These are phyloP conservation scores for Fonsecaea nubica DNA, from an alignment of 2,329 filamentous ascomycete genomes.

Conservation along the genomic window DNA sequence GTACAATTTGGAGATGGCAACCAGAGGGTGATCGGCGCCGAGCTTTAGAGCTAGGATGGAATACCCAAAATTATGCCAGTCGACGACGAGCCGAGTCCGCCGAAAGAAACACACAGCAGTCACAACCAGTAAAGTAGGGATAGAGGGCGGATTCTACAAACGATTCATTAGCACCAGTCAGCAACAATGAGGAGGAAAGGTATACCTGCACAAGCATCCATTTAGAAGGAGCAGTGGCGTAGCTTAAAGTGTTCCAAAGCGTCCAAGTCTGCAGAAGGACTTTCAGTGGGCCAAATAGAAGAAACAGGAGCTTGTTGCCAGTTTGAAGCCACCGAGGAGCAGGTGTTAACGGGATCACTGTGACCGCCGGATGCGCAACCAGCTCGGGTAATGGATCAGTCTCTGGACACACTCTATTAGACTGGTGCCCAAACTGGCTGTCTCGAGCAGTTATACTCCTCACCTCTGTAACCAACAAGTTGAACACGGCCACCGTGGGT, in stretches of 20 bases:
- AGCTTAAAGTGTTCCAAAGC: constrained; percentile 74
- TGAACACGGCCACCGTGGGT: constrained; percentile 80
- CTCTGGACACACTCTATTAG: constrained; percentile 58
- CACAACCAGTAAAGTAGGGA: constrained; percentile 83
- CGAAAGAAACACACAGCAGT: constrained; percentile 75
- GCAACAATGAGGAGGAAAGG: constrained; percentile 2
- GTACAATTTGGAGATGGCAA: constrained; percentile 76
- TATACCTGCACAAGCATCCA: constrained; percentile 84
- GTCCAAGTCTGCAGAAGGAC: constrained; percentile 80
- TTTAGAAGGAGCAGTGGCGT: constrained; percentile 72
- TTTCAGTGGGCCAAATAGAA: constrained; percentile 80
- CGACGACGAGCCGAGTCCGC: constrained; percentile 82
- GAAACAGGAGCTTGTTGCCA: constrained; percentile 74
- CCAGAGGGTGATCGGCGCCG: constrained; percentile 72
- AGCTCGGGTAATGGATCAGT: constrained; percentile 82
- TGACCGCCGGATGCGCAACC: constrained; percentile 69
- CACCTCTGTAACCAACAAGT: constrained; percentile 86
- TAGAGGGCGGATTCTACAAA: constrained; percentile 85
- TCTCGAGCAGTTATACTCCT: constrained; percentile 24
- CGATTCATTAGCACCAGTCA: constrained; percentile 30
- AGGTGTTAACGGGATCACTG: constrained; percentile 71
- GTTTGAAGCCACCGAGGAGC: constrained; percentile 71
- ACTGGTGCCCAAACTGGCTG: not conserved
- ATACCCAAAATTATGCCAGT: constrained; percentile 99
- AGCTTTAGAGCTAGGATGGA: constrained; percentile 80